These are phyloP conservation scores for Colletotrichum trifolii DNA, from an alignment of 2,329 filamentous ascomycete species.

Conservation along the genomic window DNA sequence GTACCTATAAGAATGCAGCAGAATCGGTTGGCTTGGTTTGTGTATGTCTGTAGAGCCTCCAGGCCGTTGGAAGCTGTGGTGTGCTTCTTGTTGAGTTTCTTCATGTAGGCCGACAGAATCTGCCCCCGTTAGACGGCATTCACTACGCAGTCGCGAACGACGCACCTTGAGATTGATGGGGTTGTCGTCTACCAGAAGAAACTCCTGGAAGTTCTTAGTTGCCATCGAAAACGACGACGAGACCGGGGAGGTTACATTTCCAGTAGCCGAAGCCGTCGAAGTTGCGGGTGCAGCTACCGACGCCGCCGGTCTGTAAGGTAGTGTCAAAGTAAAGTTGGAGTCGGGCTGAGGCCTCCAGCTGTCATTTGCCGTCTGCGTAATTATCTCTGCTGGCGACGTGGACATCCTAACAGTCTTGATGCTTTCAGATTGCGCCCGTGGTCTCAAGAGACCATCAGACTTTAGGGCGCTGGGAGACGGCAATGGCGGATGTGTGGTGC, in stretches of 20 bases:
- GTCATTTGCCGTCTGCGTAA: slow-evolving; percentile 9
- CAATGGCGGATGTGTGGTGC: background rate
- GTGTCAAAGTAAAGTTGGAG: slow-evolving; percentile 27
- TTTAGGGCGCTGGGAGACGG: background rate
- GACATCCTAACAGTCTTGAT: slow-evolving; percentile 15
- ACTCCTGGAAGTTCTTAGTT: slow-evolving; percentile 27
- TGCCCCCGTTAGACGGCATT: slow-evolving; percentile 21
- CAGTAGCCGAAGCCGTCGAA: slow-evolving; percentile 2
- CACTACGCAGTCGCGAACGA: too few species aligned
- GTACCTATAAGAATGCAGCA: slow-evolving; percentile 38
- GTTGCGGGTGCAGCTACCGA: background rate
- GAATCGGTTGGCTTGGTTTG: slow-evolving; percentile 21
- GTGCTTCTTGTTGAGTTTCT: slow-evolving; percentile 49
- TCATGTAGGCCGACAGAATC: slow-evolving; percentile 50
- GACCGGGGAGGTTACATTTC: background rate
- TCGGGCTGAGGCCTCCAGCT: slow-evolving; percentile 13
- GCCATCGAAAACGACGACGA: background rate
- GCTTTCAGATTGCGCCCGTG: slow-evolving; percentile 29
- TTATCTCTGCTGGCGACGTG: slow-evolving; percentile 3
- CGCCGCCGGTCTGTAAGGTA: slow-evolving; percentile 24
- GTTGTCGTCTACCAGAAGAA: slow-evolving; percentile 51
- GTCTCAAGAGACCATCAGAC: slow-evolving; percentile 5
- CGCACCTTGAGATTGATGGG: slow-evolving; percentile 46
- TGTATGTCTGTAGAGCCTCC: slow-evolving; percentile 50
- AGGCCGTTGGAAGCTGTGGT: slow-evolving; percentile 55